phyloP scores from a whole-genome alignment of 1,284 basidiomycete genomes.

The Tilletia caries region DNA sequence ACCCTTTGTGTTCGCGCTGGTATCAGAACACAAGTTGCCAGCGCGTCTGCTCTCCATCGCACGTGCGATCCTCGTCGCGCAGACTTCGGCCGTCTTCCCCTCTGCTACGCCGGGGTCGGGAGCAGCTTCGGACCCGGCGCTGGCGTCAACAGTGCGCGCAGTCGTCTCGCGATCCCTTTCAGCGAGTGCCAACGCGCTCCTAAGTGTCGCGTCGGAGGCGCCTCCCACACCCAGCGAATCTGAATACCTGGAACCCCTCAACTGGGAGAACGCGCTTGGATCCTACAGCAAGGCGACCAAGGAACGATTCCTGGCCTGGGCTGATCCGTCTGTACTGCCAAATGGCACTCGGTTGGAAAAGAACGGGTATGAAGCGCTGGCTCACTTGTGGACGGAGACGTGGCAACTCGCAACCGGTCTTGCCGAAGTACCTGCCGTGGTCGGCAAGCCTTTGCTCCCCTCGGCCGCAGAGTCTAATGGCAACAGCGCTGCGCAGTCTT shows the following conservation, averaged over 20 bases:
- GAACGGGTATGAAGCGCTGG: not conserved
- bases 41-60: not conserved
- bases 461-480: not conserved
- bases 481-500: not conserved
- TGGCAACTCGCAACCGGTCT: conserved; percentile 2
- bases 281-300: not conserved
- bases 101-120: not conserved
- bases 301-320: conserved; percentile 7
- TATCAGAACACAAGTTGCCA: not conserved
- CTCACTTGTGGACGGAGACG: not conserved
- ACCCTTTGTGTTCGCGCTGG: conserved; percentile 3
- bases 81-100: not conserved
- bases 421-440: not conserved
- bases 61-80: not conserved
- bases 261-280: not conserved
- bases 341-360: not conserved
- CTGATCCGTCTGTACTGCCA: not conserved
- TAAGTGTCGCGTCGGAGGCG: not conserved
- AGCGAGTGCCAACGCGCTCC: not conserved
- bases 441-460: not conserved
- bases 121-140: not conserved
- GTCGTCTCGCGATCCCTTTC: not conserved
- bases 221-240: conserved; percentile 6
- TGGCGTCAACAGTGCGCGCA: not conserved
- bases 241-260: not conserved